Evolutionary conservation across 441 rosid species (phyloP), one percentile per base, ranked within the genome.

Genomic region (Hura crepitans): DNA sequence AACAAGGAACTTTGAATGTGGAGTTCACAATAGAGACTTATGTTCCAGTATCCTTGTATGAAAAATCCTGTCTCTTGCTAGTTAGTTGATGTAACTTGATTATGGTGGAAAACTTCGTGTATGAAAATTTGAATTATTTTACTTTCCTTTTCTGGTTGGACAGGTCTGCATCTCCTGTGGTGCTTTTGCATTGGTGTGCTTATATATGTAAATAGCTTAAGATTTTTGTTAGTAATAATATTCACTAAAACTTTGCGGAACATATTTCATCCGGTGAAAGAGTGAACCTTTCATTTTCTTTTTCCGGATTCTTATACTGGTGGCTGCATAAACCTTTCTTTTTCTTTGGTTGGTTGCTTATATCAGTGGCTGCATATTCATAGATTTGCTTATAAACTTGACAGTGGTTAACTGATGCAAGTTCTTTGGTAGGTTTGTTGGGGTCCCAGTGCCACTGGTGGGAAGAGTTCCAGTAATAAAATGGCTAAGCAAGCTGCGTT

Each of bases 401-500:
- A 42, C 66, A 60, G 47, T 72, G 46, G 62, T 69, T 63, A 62
- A 58, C 59, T 61, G 39, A 66, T 67, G 18, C 54, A 62, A 23
- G 37, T 75, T 79, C 73, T 47, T 75, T 77, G 31, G 51, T 77
- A 96, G 99, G 79, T 84, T 72, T 87, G 85, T 71, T 69, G 91
- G 75, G 92, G 92, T 74, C 86, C 85, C 50, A 84, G 77, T 76
- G 72, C 87, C 31, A 70, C 85, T 63, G 84, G 87, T 75, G 87
- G 93, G 79, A 96, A 89, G 87, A 84, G 87, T 79, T 86, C 95
- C 69, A 80, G 79, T 77, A 87, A 76, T 83, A 96, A 89, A 82
- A 79, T 85, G 84, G 90, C 96, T 71, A 93, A 86, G 84, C 96
- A 91, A 74, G 90, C 97, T 76, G 90, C 97, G 39, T 72, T 85